Evolutionary conservation across 352 stramenopile species (phyloP), one percentile per base, ranked within the genome.

Genomic region (Globisporangium paddicum): DNA sequence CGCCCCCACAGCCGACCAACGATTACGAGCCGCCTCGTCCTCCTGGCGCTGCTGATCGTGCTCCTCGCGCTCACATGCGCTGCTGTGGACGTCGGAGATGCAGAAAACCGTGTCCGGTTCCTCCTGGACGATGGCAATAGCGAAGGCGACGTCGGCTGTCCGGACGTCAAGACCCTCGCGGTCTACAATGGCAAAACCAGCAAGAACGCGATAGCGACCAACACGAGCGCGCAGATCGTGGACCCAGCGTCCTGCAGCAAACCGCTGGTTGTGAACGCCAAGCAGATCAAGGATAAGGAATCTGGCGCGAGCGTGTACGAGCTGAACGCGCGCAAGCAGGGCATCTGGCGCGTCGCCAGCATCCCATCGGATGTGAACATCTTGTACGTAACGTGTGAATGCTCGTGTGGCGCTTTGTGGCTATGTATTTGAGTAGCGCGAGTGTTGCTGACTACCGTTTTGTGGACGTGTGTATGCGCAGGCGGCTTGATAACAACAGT

Each of bases 91-190:
- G 55, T 61, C 21, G 55, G 55, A 10, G 55, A 61, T 18, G 21
- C 25, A 19, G 55, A 61, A 32, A n/a, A 21, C 26, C 42, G 26
- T 13, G 9, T 59, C 6, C 38, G 38, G 3, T n/a, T n/a, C n/a
- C 38, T 50, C 38, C 38, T 19, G 3, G 37, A 30, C 16, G 53
- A 44, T 8, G 42, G 34, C 49, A 44, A 10, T 32, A 25, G 19
- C 19, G 49, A 40, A 8, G 32, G 21, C 47, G n/a, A 49, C 44
- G 16, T 50, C 41, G 59, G 44, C 14, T 80, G 72, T 28, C 55
- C 67, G 21, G 71, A 73, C 49, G 69, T 68, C 55, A 77, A 67
- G 40, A 61, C 55, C 8, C 28, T 61, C 30, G 68, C 57, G 38
- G 28, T 52, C 19, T 60, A 57, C 35, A 40, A 38, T 23, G 44